Evolutionary conservation across 257 asterid species (phyloP).

Genomic region (Phtheirospermum japonicum): DNA sequence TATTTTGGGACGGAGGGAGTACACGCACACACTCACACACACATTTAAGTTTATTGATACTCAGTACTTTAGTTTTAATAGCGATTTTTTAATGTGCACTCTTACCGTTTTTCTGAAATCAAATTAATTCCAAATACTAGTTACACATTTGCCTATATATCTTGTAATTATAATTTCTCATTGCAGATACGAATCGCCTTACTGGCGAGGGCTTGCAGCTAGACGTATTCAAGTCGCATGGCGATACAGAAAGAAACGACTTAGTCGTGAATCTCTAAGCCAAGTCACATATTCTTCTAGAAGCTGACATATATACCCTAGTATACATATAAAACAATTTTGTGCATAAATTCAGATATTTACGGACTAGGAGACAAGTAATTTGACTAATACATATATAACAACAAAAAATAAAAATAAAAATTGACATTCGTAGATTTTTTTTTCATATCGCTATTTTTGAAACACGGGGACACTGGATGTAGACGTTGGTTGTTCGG

Average conservation of each 20-base stretch:
- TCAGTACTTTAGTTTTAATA: too few relatives aligned
- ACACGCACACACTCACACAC: too few relatives aligned
- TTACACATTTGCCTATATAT: not conserved
- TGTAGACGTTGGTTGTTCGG: not conserved
- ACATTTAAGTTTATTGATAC: too few relatives aligned
- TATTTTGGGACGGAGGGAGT: too few relatives aligned
- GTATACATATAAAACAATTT: not conserved
- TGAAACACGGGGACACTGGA: too few relatives aligned
- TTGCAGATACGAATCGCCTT: constrained; percentile 72
- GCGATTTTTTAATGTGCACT: too few relatives aligned
- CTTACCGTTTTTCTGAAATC: too few relatives aligned
- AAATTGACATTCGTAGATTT: not conserved
- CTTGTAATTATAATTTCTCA: not conserved
- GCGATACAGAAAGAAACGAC: constrained; percentile 71
- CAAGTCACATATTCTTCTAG: constrained; percentile 24
- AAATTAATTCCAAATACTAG: too few relatives aligned
- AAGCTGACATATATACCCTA: not conserved
- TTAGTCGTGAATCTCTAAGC: constrained; percentile 44
- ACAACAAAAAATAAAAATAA: not conserved
- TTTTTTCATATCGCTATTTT: too few relatives aligned
- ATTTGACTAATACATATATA: not conserved
- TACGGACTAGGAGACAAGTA: not conserved
- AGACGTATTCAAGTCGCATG: constrained; percentile 77
- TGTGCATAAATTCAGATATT: not conserved
- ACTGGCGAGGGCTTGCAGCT: constrained; percentile 76